Evolutionary conservation across 805 yeast species (phyloP), one percentile per base, ranked within the genome.

Genomic region (Yarrowia sp.): DNA sequence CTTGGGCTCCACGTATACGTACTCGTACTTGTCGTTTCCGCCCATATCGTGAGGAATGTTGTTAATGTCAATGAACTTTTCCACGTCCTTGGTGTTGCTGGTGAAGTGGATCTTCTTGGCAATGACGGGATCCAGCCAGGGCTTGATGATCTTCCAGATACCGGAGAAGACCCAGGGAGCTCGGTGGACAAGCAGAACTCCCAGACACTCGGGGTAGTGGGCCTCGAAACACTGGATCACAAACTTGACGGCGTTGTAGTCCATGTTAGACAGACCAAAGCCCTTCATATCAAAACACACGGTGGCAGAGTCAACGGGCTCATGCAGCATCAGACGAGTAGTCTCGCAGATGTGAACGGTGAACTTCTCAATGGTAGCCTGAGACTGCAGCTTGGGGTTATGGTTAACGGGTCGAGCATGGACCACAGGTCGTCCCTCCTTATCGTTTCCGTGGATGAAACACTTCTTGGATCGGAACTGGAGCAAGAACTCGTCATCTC

Each of bases 231-330:
- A 86, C 63, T 86, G 85, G 69, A 90, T 87, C 77, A 91, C 83
- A 98, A 98, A 92, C 79, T 93, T 93, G 70, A 95, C 96, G 3
- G 97, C 91, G 3, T 86, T 83, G 75, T 92, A 92, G 80, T 95
- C 99, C 90, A 97, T 95, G 77, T 94, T 95, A 70, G 92, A 84
- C 83, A 92, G 85, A 8, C 96, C 85, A 76, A 95, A 95, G 3
- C 89, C 97, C n/a, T 90, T 82, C 75, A 95, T 81, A 77, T 95
- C 99, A 76, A 95, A 95, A 41, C 95, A 78, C 68, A 95, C 86
- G 2, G 96, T 87, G 56, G 92, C 92, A 11, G 89, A 87, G 76
- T 92, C 97, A 45, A 86, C 84, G 1, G 92, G 90, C 70, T 89
- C 94, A 70, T 81, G 85, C 72, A 93, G 80, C 71, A 89, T 84